Evolutionary conservation across 441 rosid genomes (phyloP), one percentile per base, ranked within the genome.

Genomic region (Gossypium davidsonii): DNA sequence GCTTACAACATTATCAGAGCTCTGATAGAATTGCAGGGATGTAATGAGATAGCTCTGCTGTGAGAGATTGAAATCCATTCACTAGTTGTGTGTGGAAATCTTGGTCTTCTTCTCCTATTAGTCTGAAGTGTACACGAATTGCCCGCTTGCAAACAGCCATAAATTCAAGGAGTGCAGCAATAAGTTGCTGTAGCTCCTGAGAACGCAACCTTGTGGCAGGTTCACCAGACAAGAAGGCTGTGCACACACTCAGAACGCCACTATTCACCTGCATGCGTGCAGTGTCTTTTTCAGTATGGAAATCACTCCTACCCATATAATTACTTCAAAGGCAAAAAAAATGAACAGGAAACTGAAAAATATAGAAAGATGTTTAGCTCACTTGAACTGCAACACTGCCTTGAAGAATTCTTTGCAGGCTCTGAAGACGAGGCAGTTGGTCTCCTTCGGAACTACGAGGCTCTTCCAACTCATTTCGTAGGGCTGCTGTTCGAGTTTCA

Each of bases 371-470:
- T 6, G 21, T 26, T 26, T 48, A 73, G 72, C 96, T 77, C 70
- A 93, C 99, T 83, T 93, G 99, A 66, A 93, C 99, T n/a, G 99
- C 99, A 68, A 93, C 99, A 83, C 97, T 95, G 85, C 99, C 98
- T 87, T 93, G 99, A 73, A 95, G 97, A 81, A 95, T 95, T 81
- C 99, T 88, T 88, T 93, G 99, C 67, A 95, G 85, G 82, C 98
- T 93, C 83, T 93, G 98, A 21, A 93, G 97, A 65, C 98, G 96
- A 2, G 98, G 99, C 65, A 93, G 83, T 74, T 93, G 98, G 83
- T 95, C 99, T 46, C 98, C 99, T 67, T 95, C 99, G 34, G 99
- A 91, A 78, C 97, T 93, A 72, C 99, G 98, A 77, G 99, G 97
- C 89, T 95, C 99, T 82, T 95, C 98, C 34, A 95, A 95, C 84